Conservation (phyloP, 345 rosid genomes). For the Acer yangbiense region DNA sequence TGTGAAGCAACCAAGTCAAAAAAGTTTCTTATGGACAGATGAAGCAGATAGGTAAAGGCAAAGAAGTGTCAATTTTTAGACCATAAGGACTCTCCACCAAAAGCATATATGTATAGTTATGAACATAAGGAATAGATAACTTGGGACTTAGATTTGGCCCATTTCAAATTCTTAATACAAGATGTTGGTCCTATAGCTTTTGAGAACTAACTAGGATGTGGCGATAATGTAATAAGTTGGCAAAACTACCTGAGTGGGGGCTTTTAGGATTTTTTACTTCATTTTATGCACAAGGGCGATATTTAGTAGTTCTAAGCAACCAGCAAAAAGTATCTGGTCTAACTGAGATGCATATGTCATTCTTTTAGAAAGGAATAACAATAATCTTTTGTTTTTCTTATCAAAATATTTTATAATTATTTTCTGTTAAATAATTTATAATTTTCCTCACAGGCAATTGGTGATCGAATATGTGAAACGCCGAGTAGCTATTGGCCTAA, state of each 20-base stretch:
- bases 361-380: not conserved
- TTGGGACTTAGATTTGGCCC: not conserved
- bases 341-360: slow-evolving; percentile 7
- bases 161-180: not conserved
- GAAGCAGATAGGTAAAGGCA: slow-evolving; percentile 74
- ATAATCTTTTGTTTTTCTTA: slow-evolving; percentile 2
- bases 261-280: not conserved
- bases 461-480: slow-evolving; percentile 68
- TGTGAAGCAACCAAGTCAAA: slow-evolving; percentile 47
- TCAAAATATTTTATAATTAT: not conserved
- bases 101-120: not conserved
- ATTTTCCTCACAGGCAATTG: slow-evolving; percentile 62
- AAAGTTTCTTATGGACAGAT: slow-evolving; percentile 84
- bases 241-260: not conserved
- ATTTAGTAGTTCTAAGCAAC: not conserved
- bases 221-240: not conserved
- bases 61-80: not conserved
- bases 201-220: slow-evolving; percentile 11
- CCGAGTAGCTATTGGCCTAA: slow-evolving; percentile 78
- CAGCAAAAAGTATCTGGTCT: not conserved
- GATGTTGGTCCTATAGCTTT: not conserved
- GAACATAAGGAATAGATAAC: not conserved
- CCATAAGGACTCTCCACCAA: not conserved
- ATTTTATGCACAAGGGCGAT: not conserved
- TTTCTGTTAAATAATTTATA: slow-evolving; percentile 24